Evolutionary conservation across 768 basidiomycete genomes (phyloP).

Genomic region (Suillus luteus): DNA sequence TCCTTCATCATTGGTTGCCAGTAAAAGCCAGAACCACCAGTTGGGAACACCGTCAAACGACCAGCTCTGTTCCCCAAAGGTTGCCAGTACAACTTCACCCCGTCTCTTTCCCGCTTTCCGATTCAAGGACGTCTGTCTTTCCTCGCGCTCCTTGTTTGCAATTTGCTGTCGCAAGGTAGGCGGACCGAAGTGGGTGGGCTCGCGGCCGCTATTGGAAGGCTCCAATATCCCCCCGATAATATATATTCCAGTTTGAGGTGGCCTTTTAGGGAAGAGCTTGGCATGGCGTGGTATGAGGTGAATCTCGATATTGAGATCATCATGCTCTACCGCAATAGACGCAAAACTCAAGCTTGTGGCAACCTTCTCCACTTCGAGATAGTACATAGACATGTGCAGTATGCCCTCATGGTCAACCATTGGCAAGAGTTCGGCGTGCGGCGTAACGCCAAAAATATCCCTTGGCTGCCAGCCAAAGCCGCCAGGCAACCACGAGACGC

Average conservation of each 20-base stretch:
- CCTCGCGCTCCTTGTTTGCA: not conserved
- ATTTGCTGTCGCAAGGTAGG: not conserved
- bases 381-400: constrained; percentile 1
- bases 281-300: not conserved
- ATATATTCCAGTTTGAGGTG: constrained; percentile 3
- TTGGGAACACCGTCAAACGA: not conserved
- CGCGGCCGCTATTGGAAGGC: not conserved
- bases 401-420: not conserved
- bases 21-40: constrained; percentile 7
- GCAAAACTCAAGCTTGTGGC: not conserved
- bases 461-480: constrained; percentile 1
- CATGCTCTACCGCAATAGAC: not conserved
- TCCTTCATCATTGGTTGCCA: not conserved
- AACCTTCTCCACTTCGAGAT: not conserved
- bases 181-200: not conserved
- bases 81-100: not conserved
- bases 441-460: not conserved
- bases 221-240: constrained; percentile 1
- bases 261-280: not conserved
- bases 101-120: not conserved
- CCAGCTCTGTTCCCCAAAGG: constrained; percentile 1
- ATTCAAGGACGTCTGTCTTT: not conserved
- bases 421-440: constrained; percentile 1
- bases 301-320: not conserved
- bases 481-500: not conserved